These are phyloP conservation scores for Diutina mesorugosa DNA, from an alignment of 1,139 yeast species.

Conservation along the genomic window DNA sequence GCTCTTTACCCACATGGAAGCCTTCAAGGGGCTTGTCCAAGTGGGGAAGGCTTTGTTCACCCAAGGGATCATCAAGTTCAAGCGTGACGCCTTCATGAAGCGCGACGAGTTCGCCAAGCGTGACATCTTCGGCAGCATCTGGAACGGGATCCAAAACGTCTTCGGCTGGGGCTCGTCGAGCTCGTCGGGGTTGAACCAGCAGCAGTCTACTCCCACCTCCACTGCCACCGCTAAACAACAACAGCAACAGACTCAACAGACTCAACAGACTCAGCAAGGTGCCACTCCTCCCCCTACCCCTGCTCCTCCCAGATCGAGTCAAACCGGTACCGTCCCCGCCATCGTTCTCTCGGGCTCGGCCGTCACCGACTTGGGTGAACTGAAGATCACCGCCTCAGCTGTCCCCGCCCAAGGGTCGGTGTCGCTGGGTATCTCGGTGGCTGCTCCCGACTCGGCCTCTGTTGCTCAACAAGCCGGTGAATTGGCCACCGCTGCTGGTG, in stretches of 20 bases:
- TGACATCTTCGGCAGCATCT: neutral
- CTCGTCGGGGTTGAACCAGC: neutral
- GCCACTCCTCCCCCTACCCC: neutral
- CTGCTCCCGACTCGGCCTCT: neutral
- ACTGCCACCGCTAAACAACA: neutral
- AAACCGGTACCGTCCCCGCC: no score
- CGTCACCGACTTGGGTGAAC: neutral
- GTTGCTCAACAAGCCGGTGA: neutral
- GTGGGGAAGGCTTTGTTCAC: neutral
- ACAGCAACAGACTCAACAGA: neutral
- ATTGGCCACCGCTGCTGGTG: neutral
- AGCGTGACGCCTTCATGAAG: neutral
- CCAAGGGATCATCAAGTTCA: neutral
- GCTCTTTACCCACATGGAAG: conserved; percentile 1
- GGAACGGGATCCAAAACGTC: neutral
- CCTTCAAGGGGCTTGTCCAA: conserved; percentile 1
- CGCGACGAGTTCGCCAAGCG: neutral
- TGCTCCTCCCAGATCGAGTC: neutral
- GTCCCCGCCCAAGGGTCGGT: neutral
- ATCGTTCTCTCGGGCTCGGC: neutral
- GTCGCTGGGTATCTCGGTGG: neutral
- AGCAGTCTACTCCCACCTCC: neutral
- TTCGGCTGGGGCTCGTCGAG: neutral
- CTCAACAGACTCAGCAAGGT: neutral
- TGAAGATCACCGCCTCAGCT: neutral